Percentiles rank a stretch among this genome's conserved stretches.
Conservation (phyloP, 345 rosid species). For the Erucastrum elatum region DNA sequence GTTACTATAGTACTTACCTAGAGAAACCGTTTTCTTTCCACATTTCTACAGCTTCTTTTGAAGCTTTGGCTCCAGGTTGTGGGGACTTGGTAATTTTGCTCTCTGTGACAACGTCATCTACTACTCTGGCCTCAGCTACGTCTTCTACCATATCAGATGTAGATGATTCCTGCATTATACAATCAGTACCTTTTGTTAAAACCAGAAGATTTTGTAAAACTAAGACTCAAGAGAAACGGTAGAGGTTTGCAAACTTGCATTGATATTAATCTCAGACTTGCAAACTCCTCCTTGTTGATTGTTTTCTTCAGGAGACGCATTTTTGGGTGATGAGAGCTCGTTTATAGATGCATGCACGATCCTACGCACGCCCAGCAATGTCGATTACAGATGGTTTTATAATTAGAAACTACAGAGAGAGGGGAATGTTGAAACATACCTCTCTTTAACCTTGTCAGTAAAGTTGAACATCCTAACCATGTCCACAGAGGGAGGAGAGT, state of each 20-base stretch:
- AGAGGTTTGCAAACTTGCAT: conserved; percentile 39
- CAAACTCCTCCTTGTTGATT: conserved; percentile 26
- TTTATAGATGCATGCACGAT: conserved; percentile 60
- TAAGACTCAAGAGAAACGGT: background rate
- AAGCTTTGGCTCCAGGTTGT: conserved; percentile 75
- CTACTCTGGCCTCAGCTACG: conserved; percentile 43
- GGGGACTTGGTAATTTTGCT: conserved; percentile 51
- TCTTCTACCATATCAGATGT: conserved; percentile 52
- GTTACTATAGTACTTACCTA: conserved; percentile 47
- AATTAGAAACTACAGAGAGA: background rate
- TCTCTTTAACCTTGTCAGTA: conserved; percentile 58
- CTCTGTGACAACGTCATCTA: conserved; percentile 32
- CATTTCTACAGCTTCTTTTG: conserved; percentile 52
- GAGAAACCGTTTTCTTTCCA: conserved; percentile 94
- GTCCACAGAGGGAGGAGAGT: conserved; percentile 59
- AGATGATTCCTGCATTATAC: conserved; percentile 47
- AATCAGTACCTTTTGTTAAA: background rate
- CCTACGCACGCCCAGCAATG: conserved; percentile 41
- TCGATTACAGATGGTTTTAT: background rate
- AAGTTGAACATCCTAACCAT: conserved; percentile 90
- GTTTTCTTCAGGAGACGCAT: conserved; percentile 22
- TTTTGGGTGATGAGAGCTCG: conserved; percentile 50
- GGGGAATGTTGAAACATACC: conserved; percentile 40
- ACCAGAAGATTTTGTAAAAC: conserved; percentile 14
- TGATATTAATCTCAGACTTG: conserved; percentile 40